Evolutionary conservation across 768 basidiomycete species (phyloP).

Genomic region (Clitopilus passeckerianus): DNA sequence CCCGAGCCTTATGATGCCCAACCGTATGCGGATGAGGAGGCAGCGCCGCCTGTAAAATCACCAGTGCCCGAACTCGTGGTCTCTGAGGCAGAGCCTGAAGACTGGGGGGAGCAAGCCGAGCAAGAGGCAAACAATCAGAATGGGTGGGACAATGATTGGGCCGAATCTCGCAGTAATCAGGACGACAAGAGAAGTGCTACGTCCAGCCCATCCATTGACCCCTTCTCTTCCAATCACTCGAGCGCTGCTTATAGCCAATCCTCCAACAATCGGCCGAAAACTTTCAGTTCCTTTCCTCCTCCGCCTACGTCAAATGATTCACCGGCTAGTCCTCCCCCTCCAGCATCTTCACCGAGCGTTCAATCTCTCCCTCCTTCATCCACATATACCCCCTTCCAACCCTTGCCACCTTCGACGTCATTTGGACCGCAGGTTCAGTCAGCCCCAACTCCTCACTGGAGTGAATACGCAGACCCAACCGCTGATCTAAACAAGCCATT

Average conservation of each 20-base stretch:
- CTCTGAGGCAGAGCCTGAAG: neutral
- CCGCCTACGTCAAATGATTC: neutral
- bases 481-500: constrained; percentile 27
- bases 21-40: neutral
- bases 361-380: neutral
- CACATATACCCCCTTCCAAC: neutral
- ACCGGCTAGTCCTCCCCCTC: neutral
- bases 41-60: neutral
- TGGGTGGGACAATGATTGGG: neutral
- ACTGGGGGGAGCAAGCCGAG: neutral
- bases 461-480: constrained; percentile 35
- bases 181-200: neutral
- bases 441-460: constrained; percentile 28
- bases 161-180: neutral
- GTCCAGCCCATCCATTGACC: neutral
- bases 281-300: neutral
- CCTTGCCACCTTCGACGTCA: neutral
- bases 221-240: neutral
- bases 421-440: neutral
- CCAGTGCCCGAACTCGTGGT: neutral
- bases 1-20: neutral
- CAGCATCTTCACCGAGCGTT: neutral
- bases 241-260: neutral
- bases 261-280: neutral
- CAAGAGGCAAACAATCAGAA: neutral